These are phyloP conservation scores for Populus hybrid DNA, from an alignment of 441 rosid genomes.

Conservation along the genomic window DNA sequence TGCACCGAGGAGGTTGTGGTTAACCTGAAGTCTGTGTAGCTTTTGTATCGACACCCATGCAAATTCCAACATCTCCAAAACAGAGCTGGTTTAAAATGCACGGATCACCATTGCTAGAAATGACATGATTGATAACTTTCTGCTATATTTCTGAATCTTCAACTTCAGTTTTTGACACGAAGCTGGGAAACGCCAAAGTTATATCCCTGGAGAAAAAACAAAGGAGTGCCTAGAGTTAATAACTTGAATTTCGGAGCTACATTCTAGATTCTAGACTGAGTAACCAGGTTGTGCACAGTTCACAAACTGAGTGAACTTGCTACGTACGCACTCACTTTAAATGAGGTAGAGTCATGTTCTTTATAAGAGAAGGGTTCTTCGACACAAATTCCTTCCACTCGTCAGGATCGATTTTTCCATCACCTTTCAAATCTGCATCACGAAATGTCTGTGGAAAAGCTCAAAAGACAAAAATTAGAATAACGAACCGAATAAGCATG, in stretches of 20 bases:
- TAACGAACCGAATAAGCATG: not conserved
- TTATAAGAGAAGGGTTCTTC: conserved; percentile 61
- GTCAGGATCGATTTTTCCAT: conserved; percentile 65
- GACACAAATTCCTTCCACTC: conserved; percentile 76
- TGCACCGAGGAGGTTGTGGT: not conserved
- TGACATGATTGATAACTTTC: not conserved
- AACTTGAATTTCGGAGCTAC: not conserved
- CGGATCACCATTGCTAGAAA: not conserved
- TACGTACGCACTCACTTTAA: conserved; percentile 43
- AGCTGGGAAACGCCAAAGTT: conserved; percentile 75
- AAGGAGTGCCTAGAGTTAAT: not conserved
- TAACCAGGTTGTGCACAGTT: not conserved
- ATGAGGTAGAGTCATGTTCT: conserved; percentile 82
- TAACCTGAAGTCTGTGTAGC: not conserved
- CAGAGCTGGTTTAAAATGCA: not conserved
- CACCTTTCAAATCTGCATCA: conserved; percentile 59
- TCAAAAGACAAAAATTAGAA: not conserved
- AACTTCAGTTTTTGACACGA: conserved; percentile 47
- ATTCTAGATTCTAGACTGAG: not conserved
- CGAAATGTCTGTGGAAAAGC: conserved; percentile 41
- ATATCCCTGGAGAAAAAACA: conserved; percentile 56
- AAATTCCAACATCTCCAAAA: not conserved
- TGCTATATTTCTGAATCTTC: conserved; percentile 50
- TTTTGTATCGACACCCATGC: not conserved
- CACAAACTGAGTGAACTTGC: not conserved